Base-by-base conservation (phyloP, 2,329 filamentous ascomycete species). In the Metarhizium sp. region DNA sequence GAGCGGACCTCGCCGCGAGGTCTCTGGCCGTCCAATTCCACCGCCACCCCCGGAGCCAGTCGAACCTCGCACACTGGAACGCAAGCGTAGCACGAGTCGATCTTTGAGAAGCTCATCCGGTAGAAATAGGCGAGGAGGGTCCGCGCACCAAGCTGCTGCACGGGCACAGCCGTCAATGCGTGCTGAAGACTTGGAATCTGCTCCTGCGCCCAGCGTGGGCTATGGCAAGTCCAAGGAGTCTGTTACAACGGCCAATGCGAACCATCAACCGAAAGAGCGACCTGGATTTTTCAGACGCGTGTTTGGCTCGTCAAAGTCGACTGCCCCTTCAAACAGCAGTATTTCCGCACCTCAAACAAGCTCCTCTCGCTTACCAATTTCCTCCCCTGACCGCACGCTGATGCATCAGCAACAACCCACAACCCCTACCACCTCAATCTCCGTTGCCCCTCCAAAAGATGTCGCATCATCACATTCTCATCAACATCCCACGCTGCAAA, bases 231-330 rank as follows among this genome's bases (percentile, higher is more conserved):
- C 76, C 42, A 83, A 82, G 63, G 78, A 80, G 52, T 72, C 78
- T 59, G 78, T 79, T 46, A 73, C 75, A 38, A 54, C 69, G 67
- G 58, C 69, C 67, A 58, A 73, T 66, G 59, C 73, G 66, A 59
- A 74, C 69, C 61, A 75, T 63, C 71, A 70, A 55, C 67, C 76
- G 53, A 89, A 87, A 66, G 86, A 90, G 64, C 84, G 85, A 56
- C 88, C 82, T 8, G 92, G 94, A 20, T 97, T 99, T 75, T 97
- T 97, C 75, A 85, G 90, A 63, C 84, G 92, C 59, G 88, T 97
- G 43, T 97, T 97, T 74, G 89, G 77, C 48, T 87, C 86, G 10
- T 83, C 87, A 40, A 88, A 80, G 66, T 79, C 72, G 51, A 76
- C 14, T 25, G 25, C 42, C 32, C 7, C 40, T 43, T 32, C 18